A percentile compares a stretch with the other conserved stretches of the same genome.
These are phyloP conservation scores for Alternaria brassicae DNA, from an alignment of 2,329 filamentous ascomycete species.

Conservation along the genomic window DNA sequence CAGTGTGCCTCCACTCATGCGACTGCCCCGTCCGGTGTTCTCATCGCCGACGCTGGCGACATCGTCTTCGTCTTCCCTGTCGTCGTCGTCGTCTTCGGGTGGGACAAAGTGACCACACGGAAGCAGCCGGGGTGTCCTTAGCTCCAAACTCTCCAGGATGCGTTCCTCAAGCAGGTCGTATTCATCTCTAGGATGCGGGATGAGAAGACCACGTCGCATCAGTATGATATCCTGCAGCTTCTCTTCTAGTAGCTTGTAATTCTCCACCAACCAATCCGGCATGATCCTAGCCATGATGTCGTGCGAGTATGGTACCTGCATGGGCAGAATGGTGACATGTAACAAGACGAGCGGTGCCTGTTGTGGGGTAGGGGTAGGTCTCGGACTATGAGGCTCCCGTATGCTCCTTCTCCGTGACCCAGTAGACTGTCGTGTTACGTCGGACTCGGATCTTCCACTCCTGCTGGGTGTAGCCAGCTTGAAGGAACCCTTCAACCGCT, in stretches of 20 bases:
- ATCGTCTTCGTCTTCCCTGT: conserved; percentile 49
- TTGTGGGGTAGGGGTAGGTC: conserved; percentile 44
- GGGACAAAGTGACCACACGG: conserved; percentile 77
- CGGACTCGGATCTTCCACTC: conserved; percentile 40
- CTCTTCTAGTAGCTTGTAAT: conserved; percentile 72
- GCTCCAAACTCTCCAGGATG: conserved; percentile 75
- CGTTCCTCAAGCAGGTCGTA: conserved; percentile 82
- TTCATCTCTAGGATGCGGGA: conserved; percentile 80
- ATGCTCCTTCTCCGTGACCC: conserved; percentile 38
- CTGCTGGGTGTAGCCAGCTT: conserved; percentile 44
- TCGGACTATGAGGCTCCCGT: conserved; percentile 37
- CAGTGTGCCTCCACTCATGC: conserved; percentile 47
- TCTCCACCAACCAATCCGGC: conserved; percentile 60
- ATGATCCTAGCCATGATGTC: conserved; percentile 59
- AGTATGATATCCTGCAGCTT: conserved; percentile 73
- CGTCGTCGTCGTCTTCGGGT: conserved; percentile 41
- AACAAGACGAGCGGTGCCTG: conserved; percentile 76
- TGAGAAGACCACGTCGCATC: conserved; percentile 73
- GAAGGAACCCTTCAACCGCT: conserved; percentile 42
- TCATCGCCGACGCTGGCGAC: conserved; percentile 45
- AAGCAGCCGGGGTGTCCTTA: conserved; percentile 73
- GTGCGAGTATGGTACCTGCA: conserved; percentile 67
- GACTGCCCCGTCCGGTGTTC: conserved; percentile 43
- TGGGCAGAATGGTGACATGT: conserved; percentile 77
- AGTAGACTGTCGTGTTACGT: conserved; percentile 38